phyloP scores from a whole-genome alignment of 2,329 filamentous ascomycete species.

The Ceratocystis smalleyi region DNA sequence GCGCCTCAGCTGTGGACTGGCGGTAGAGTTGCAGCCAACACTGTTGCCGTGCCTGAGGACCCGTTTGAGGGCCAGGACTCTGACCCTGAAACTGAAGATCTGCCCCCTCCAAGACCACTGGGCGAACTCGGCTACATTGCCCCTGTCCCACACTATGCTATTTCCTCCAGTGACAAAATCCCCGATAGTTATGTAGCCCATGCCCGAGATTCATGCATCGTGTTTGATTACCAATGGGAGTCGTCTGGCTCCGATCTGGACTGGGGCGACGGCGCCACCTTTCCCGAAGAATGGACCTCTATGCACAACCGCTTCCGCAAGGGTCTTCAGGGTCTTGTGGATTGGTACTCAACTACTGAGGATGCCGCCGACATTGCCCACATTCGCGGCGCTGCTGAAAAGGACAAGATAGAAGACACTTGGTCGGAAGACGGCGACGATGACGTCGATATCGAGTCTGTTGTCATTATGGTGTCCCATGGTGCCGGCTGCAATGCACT shows the following conservation, averaged over 20 bases:
- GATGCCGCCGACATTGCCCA: conserved; percentile 37
- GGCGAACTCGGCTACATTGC: conserved; percentile 42
- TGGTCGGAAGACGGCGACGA: conserved; percentile 32
- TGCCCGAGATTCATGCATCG: conserved; percentile 69
- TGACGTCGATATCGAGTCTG: conserved; percentile 54
- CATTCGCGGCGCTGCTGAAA: conserved; percentile 22
- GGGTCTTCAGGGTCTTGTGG: conserved; percentile 62
- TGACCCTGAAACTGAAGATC: conserved; percentile 9
- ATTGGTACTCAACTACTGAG: conserved; percentile 58
- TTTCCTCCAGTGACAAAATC: conserved; percentile 66
- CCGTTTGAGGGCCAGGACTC: conserved; percentile 14
- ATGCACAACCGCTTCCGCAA: conserved; percentile 86
- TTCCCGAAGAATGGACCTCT: conserved; percentile 84
- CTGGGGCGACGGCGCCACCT: conserved; percentile 78
- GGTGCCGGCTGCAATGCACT: conserved; percentile 92
- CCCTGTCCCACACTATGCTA: conserved; percentile 67
- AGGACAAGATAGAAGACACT: conserved; percentile 20
- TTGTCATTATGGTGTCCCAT: conserved; percentile 81
- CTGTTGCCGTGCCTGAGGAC: conserved; percentile 12
- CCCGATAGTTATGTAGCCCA: conserved; percentile 80
- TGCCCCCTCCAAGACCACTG: conserved; percentile 20
- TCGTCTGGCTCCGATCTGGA: conserved; percentile 62
- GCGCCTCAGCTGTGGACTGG: conserved; percentile 15
- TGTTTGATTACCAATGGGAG: conserved; percentile 93
- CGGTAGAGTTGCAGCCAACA: conserved; percentile 1